These are phyloP conservation scores for Cryptococcus hybrid DNA, from an alignment of 1,284 basidiomycete species.

Conservation along the genomic window DNA sequence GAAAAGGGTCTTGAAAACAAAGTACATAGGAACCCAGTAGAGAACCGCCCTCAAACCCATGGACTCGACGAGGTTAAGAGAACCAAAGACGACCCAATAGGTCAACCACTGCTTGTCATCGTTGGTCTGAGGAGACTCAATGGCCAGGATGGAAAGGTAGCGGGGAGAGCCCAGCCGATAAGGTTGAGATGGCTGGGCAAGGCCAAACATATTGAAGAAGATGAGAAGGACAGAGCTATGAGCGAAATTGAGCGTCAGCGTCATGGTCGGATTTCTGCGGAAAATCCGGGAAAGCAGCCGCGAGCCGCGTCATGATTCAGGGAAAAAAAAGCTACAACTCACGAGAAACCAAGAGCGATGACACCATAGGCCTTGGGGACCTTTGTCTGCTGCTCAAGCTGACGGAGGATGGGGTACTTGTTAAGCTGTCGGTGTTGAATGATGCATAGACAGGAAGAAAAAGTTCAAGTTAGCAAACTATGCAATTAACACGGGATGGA, in stretches of 20 bases:
- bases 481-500: not conserved
- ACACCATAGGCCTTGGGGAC: constrained; percentile 91
- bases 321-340: constrained; percentile 14
- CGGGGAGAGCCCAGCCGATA: constrained; percentile 53
- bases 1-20: constrained; percentile 82
- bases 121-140: constrained; percentile 49
- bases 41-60: constrained; percentile 46
- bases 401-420: constrained; percentile 82
- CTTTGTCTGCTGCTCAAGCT: constrained; percentile 83
- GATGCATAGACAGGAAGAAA: not conserved
- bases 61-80: constrained; percentile 50
- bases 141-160: constrained; percentile 52
- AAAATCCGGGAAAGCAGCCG: not conserved
- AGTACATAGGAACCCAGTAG: constrained; percentile 64
- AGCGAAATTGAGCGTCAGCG: not conserved
- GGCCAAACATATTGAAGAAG: constrained; percentile 53
- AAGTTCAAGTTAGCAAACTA: not conserved
- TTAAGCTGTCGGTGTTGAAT: constrained; percentile 59
- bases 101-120: constrained; percentile 55
- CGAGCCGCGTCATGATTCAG: not conserved
- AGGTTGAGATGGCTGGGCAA: constrained; percentile 49
- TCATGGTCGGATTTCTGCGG: not conserved
- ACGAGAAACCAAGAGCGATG: constrained; percentile 66
- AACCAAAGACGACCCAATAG: constrained; percentile 51
- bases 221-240: constrained; percentile 44